phyloP scores from a whole-genome alignment of 495 filamentous ascomycete species.

The Penicilliopsis zonata region DNA sequence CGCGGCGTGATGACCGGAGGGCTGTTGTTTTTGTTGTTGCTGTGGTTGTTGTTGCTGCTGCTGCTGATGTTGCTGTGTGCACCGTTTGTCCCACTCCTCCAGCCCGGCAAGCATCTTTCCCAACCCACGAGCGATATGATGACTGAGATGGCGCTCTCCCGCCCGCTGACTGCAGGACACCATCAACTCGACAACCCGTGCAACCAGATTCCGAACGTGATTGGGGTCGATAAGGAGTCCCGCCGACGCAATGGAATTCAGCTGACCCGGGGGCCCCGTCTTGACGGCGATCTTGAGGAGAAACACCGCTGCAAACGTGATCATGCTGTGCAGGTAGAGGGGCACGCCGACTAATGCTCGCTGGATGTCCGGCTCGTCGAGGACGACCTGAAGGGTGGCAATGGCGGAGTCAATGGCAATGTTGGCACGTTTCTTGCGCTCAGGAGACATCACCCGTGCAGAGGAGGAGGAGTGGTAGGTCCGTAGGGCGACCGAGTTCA shows the following conservation, averaged over 20 bases:
- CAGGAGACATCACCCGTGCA: slow-evolving; percentile 34
- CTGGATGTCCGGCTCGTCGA: slow-evolving; percentile 40
- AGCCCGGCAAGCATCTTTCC: slow-evolving; percentile 39
- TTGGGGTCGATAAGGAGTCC: slow-evolving; percentile 25
- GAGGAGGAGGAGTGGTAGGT: slow-evolving; percentile 38
- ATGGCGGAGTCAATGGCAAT: slow-evolving; percentile 43
- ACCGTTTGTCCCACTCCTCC: slow-evolving; percentile 35
- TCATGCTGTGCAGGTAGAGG: slow-evolving; percentile 44
- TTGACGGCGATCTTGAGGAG: slow-evolving; percentile 40
- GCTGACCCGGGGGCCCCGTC: slow-evolving; percentile 13
- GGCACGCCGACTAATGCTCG: slow-evolving; percentile 38
- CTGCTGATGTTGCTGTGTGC: slow-evolving; percentile 10
- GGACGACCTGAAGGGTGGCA: slow-evolving; percentile 33
- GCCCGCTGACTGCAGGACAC: slow-evolving; percentile 34
- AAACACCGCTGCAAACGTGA: slow-evolving; percentile 44
- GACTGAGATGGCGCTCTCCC: slow-evolving; percentile 41
- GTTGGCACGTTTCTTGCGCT: slow-evolving; percentile 40
- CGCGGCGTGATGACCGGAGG: no score
- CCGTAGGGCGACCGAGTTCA: slow-evolving; percentile 45
- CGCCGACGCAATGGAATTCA: slow-evolving; percentile 35
- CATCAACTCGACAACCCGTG: slow-evolving; percentile 34
- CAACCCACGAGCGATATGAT: slow-evolving; percentile 39
- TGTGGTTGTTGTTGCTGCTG: slow-evolving; percentile 9
- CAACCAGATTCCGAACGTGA: slow-evolving; percentile 33
- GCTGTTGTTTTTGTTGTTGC: slow-evolving; percentile 12